Evolutionary conservation across 768 basidiomycete genomes (phyloP), one percentile per base, ranked within the genome.

Genomic region (Megacollybia marginata): DNA sequence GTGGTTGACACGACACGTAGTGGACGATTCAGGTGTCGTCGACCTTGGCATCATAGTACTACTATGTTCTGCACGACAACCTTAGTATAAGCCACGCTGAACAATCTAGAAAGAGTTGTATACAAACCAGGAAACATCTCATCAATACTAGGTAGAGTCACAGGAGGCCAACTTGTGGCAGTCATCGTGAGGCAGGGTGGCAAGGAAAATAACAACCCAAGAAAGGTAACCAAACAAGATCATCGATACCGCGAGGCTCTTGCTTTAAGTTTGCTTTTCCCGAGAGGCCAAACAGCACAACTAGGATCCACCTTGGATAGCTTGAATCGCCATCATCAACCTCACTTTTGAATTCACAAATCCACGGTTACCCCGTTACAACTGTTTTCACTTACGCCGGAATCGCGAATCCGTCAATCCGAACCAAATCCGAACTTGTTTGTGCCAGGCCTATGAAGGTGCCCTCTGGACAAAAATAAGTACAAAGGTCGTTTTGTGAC

Each of bases 41-140:
- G 33, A 42, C 38, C 15, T 18, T n/a, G n/a, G n/a, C 47, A 53
- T 28, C 20, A 61, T n/a, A n/a, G n/a, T n/a, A n/a, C n/a, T n/a
- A n/a, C n/a, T 50, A 58, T 61, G 19, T 50, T 57, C 18, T 66
- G 55, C 0, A 44, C 2, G n/a, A n/a, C 10, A 33, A 18, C 20
- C n/a, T n/a, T n/a, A n/a, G n/a, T n/a, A 40, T 47, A n/a, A 5
- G 34, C 31, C 47, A 50, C 44, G 38, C 46, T 44, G 49, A 35
- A 51, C 38, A 57, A 52, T 33, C 32, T 38, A 33, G 47, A 18
- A 23, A 23, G 23, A n/a, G n/a, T n/a, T n/a, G n/a, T n/a, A 18
- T 11, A 49, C 65, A 40, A 54, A 74, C 78, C 76, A 43, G 78
- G 78, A 52, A 79, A 80, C 69, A 79, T 75, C 52, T 79, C 75